Evolutionary conservation across 2,329 filamentous ascomycete species (phyloP).

Genomic region (Botrytis pseudocinerea): DNA sequence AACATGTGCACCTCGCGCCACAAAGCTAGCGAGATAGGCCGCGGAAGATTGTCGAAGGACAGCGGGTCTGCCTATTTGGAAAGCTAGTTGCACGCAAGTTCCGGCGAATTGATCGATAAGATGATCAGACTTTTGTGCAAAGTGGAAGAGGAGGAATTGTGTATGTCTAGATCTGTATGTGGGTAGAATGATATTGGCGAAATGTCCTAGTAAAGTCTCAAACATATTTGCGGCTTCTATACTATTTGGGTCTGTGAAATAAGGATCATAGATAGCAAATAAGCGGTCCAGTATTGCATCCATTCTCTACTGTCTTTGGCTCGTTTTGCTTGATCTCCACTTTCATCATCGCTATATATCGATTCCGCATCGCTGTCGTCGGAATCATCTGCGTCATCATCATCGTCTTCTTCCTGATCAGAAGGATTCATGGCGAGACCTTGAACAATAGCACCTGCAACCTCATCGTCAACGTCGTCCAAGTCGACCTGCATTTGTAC

Average conservation of each 20-base stretch:
- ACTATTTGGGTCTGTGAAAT: constrained; percentile 68
- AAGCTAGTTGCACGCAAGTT: constrained; percentile 70
- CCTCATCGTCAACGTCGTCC: constrained; percentile 88
- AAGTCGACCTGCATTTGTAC: constrained; percentile 93
- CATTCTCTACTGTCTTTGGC: constrained; percentile 82
- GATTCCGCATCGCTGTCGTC: constrained; percentile 70
- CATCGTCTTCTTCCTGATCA: constrained; percentile 57
- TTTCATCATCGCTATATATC: constrained; percentile 67
- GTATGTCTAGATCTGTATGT: constrained; percentile 91
- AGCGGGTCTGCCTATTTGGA: constrained; percentile 62
- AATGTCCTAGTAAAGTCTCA: constrained; percentile 79
- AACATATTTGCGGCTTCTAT: constrained; percentile 71
- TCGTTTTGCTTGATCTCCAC: constrained; percentile 61
- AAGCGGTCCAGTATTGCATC: constrained; percentile 86
- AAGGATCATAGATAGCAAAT: constrained; percentile 77
- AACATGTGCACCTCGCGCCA: constrained; percentile 84
- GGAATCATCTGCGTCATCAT: constrained; percentile 48
- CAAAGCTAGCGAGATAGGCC: constrained; percentile 91
- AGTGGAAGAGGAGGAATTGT: constrained; percentile 95
- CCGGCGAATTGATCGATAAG: constrained; percentile 82
- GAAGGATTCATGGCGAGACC: constrained; percentile 47
- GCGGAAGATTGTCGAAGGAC: constrained; percentile 81
- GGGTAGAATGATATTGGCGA: constrained; percentile 82
- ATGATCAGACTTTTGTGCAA: constrained; percentile 76
- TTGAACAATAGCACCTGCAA: constrained; percentile 70